Conservation (phyloP, 73 alveolate species). For the Paramecium sonneborni region DNA sequence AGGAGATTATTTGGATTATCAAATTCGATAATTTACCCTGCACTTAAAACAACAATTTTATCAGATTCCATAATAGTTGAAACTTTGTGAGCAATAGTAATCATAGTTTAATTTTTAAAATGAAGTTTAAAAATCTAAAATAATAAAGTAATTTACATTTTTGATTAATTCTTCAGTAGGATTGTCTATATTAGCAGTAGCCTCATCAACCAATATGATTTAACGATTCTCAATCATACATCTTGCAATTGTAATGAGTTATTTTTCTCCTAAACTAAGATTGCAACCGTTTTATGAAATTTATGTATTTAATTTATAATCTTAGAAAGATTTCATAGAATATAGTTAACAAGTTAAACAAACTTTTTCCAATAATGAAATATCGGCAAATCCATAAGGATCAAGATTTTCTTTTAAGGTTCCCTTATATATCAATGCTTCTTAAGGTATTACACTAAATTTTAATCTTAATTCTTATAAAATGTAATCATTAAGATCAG, state of each 20-base stretch:
- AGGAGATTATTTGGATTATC: slow-evolving; percentile 71
- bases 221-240: slow-evolving; percentile 71
- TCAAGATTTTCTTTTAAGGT: slow-evolving; percentile 81
- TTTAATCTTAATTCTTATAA: slow-evolving; percentile 70
- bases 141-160: slow-evolving; percentile 53
- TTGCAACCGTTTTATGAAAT: slow-evolving; percentile 70
- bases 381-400: slow-evolving; percentile 61
- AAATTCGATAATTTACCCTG: slow-evolving; percentile 70
- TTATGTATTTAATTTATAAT: slow-evolving; percentile 43
- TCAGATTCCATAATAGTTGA: slow-evolving; percentile 76
- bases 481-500: slow-evolving; percentile 72
- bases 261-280: slow-evolving; percentile 80
- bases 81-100: slow-evolving; percentile 78
- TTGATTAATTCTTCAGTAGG: slow-evolving; percentile 77
- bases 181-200: slow-evolving; percentile 78
- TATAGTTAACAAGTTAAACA: neutral
- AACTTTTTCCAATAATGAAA: neutral
- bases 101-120: slow-evolving; percentile 68
- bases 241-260: slow-evolving; percentile 80
- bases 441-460: slow-evolving; percentile 80
- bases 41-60: slow-evolving; percentile 73
- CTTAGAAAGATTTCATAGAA: neutral
- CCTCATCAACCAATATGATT: slow-evolving; percentile 80
- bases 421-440: slow-evolving; percentile 80
- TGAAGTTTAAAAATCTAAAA: slow-evolving; percentile 45